phyloP scores from a whole-genome alignment of 495 filamentous ascomycete genomes.

The Thermochaetoides thermophila region DNA sequence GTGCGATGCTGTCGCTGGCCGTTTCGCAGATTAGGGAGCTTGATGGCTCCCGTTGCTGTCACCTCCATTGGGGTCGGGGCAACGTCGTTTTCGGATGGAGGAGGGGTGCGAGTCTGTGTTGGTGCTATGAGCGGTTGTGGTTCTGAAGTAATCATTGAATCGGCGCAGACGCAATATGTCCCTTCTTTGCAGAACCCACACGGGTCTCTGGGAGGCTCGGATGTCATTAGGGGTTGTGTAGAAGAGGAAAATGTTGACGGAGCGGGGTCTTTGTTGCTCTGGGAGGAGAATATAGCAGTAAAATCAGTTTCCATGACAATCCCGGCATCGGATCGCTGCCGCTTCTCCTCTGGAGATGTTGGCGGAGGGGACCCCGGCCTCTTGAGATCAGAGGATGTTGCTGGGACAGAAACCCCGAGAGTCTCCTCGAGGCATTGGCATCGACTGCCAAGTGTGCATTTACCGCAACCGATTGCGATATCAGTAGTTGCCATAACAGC shows the following conservation, averaged over 20 bases:
- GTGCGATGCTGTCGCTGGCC: constrained; percentile 5
- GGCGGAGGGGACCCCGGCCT: constrained; percentile 26
- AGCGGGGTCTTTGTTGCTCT: constrained; percentile 9
- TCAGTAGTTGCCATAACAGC: constrained; percentile 26
- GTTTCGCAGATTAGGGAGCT: constrained; percentile 28
- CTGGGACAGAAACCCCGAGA: constrained; percentile 22
- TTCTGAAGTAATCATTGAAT: constrained; percentile 39
- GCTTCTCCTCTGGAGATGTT: constrained; percentile 41
- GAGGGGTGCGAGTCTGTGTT: constrained; percentile 49
- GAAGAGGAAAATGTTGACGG: no score
- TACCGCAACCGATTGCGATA: constrained; percentile 41
- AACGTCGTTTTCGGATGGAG: constrained; percentile 52
- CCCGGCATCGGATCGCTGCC: constrained; percentile 22
- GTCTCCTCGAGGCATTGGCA: constrained; percentile 63
- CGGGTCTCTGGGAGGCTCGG: constrained; percentile 39
- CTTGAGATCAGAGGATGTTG: constrained; percentile 21
- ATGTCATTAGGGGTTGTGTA: constrained; percentile 12
- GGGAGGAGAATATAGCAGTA: constrained; percentile 44
- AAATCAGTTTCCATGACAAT: constrained; percentile 51
- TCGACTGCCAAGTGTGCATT: constrained; percentile 40
- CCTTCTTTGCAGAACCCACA: constrained; percentile 85
- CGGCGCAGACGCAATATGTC: constrained; percentile 71
- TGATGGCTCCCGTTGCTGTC: constrained; percentile 32
- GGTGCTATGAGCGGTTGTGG: constrained; percentile 24
- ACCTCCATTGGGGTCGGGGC: constrained; percentile 32